phyloP scores from a whole-genome alignment of 371 early-diverging fungal genomes.

The Smittium culicis region DNA sequence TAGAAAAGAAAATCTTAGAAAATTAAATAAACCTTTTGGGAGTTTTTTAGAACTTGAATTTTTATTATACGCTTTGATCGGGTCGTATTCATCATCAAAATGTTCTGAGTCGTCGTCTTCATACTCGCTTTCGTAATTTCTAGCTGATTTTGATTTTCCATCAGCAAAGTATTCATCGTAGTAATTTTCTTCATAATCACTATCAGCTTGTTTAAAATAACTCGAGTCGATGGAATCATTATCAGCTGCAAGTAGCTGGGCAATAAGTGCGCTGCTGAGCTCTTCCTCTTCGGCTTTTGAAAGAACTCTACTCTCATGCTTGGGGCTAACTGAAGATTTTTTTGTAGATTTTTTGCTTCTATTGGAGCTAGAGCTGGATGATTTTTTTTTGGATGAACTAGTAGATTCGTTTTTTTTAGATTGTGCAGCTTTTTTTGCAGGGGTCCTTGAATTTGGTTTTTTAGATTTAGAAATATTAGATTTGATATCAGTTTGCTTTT shows the following conservation, averaged over 20 bases:
- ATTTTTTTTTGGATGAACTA: background rate
- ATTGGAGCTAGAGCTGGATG: no score
- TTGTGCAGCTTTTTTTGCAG: background rate
- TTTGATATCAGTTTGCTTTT: background rate
- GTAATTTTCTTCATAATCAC: constrained; percentile 17
- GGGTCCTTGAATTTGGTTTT: background rate
- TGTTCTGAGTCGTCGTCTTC: constrained; percentile 19
- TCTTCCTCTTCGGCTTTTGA: constrained; percentile 59
- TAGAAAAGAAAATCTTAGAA: no score
- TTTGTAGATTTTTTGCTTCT: background rate
- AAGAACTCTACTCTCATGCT: constrained; percentile 10
- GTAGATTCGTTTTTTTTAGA: background rate
- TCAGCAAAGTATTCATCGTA: constrained; percentile 39
- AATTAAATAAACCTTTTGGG: background rate
- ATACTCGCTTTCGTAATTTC: constrained; percentile 27
- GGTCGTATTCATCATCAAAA: constrained; percentile 28
- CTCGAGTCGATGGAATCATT: background rate
- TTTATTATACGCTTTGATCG: constrained; percentile 13
- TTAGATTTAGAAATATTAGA: background rate
- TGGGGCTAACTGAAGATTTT: background rate
- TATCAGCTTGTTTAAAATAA: background rate
- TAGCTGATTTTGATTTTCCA: constrained; percentile 39
- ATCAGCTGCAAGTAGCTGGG: constrained; percentile 58
- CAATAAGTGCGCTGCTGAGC: constrained; percentile 64
- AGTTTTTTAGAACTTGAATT: background rate